A percentile compares a stretch with the other conserved stretches of the same genome.
phyloP scores from a whole-genome alignment of 352 stramenopile species.

The Peronospora farinosa region DNA sequence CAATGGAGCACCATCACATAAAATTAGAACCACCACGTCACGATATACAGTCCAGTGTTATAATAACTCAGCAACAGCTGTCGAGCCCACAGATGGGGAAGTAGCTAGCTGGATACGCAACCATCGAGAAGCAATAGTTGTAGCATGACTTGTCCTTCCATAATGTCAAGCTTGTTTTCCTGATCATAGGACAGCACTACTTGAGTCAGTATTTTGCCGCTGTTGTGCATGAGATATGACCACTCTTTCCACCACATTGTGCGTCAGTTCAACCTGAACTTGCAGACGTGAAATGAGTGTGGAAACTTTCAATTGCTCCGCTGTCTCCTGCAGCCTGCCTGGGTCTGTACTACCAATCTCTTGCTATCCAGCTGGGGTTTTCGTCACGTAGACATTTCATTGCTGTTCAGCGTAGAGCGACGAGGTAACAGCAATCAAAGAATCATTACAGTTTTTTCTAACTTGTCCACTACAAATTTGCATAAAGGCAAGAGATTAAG shows the following conservation, averaged over 20 bases:
- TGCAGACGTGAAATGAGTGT: constrained; percentile 12
- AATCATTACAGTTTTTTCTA: constrained; percentile 15
- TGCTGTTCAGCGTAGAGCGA: constrained; percentile 6
- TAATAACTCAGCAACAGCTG: no score
- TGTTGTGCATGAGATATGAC: constrained; percentile 10
- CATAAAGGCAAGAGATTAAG: not conserved
- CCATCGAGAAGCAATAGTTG: not conserved
- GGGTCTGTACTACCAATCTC: constrained; percentile 4
- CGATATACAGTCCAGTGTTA: no score
- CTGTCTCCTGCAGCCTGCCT: not conserved
- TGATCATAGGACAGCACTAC: no score
- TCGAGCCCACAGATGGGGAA: not conserved
- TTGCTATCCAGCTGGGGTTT: not conserved
- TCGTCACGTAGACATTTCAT: not conserved
- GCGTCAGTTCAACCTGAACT: constrained; percentile 16
- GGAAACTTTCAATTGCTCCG: not conserved
- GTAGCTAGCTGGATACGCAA: no score
- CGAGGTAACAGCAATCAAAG: constrained; percentile 2
- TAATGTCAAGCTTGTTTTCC: no score
- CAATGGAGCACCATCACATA: no score
- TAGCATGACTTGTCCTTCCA: no score
- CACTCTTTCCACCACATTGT: not conserved
- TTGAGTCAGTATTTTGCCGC: not conserved
- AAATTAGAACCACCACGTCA: no score
- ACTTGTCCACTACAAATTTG: constrained; percentile 3